Evolutionary conservation across 2,329 filamentous ascomycete species (phyloP).

Genomic region (Seiridium unicorne): DNA sequence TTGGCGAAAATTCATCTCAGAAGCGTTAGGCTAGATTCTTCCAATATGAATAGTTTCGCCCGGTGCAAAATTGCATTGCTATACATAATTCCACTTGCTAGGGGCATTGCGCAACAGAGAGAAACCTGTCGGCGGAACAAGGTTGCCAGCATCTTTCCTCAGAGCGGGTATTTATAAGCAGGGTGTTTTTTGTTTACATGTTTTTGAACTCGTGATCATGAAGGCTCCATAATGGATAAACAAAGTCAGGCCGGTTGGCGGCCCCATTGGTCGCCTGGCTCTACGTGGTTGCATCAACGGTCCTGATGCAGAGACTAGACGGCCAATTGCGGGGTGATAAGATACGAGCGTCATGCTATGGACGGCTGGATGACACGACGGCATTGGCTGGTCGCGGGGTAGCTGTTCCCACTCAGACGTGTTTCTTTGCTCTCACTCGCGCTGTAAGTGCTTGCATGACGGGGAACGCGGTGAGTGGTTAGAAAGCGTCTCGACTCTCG

Average conservation of each 20-base stretch:
- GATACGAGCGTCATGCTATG: neutral
- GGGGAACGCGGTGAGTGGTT: neutral
- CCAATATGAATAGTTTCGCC: no score
- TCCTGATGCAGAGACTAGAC: neutral
- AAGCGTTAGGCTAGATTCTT: no score
- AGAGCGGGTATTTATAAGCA: no score
- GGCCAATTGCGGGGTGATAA: constrained; percentile 8
- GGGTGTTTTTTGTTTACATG: neutral
- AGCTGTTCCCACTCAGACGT: neutral
- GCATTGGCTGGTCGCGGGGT: constrained; percentile 1
- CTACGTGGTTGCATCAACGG: neutral
- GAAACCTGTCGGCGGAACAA: no score
- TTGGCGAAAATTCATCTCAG: no score
- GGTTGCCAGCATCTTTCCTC: no score
- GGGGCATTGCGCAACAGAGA: no score
- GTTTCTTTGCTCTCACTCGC: neutral
- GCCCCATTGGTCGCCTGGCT: neutral
- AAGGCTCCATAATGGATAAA: neutral
- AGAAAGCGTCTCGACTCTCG: neutral
- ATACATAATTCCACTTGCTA: no score
- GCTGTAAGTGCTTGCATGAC: neutral
- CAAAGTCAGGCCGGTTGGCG: neutral
- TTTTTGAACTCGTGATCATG: neutral
- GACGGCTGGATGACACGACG: neutral
- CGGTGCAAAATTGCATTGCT: no score